phyloP scores from a whole-genome alignment of 371 early-diverging fungal species.

The Mucor piriformis region DNA sequence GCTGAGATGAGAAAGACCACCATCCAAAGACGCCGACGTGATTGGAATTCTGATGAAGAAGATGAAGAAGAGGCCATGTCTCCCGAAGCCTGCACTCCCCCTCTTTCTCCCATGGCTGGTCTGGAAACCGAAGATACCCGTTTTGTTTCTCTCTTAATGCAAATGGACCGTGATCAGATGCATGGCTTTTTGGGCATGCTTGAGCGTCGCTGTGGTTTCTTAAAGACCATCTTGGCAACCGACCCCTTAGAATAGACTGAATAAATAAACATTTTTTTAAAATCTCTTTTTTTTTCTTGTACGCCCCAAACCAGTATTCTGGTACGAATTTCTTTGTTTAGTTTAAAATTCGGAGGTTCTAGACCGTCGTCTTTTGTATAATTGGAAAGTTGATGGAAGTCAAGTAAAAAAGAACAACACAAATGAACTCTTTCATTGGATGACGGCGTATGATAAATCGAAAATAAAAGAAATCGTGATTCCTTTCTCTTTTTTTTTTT shows the following conservation, averaged over 20 bases:
- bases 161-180: conserved; percentile 59
- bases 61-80: conserved; percentile 3
- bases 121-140: conserved; percentile 40
- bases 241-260: conserved; percentile 2
- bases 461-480: not conserved
- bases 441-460: not conserved
- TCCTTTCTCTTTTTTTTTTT: not conserved
- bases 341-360: not conserved
- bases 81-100: not conserved
- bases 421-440: not conserved
- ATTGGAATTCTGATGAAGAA: conserved; percentile 25
- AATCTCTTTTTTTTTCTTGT: conserved; percentile 1
- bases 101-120: conserved; percentile 10
- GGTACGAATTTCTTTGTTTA: not conserved
- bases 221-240: conserved; percentile 24
- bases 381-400: not conserved
- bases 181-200: conserved; percentile 50
- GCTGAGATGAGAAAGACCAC: conserved; percentile 36
- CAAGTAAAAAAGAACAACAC: not conserved
- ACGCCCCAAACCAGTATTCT: not conserved
- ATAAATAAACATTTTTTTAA: not conserved
- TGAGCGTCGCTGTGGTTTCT: conserved; percentile 44
- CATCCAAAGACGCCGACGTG: conserved; percentile 35
- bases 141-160: conserved; percentile 46
- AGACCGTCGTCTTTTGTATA: not conserved